A percentile compares a stretch with the other conserved stretches of the same genome.
Evolutionary conservation across 495 filamentous ascomycete species (phyloP).

Genomic region (Pyronema domesticum): DNA sequence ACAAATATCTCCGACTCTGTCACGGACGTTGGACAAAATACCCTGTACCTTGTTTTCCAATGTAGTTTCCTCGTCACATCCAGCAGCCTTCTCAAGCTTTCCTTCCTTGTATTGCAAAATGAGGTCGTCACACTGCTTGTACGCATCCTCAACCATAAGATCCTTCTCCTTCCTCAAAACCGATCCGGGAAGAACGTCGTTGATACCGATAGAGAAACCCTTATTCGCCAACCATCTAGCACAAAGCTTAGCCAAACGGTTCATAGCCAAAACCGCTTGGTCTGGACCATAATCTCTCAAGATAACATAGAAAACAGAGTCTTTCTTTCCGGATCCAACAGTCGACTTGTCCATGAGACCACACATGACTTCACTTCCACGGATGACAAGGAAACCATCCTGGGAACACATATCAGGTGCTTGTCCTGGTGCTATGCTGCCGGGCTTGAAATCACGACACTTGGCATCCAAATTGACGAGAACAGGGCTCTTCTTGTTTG

Average conservation of each 20-base stretch:
- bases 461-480: slow-evolving; percentile 84
- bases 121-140: slow-evolving; percentile 63
- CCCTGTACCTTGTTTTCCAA: slow-evolving; percentile 82
- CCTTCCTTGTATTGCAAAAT: slow-evolving; percentile 63
- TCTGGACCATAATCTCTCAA: slow-evolving; percentile 84
- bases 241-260: slow-evolving; percentile 74
- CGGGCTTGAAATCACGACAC: slow-evolving; percentile 58
- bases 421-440: slow-evolving; percentile 26
- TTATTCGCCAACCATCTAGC: slow-evolving; percentile 74
- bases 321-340: slow-evolving; percentile 90
- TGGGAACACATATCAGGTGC: slow-evolving; percentile 62
- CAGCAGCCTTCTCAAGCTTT: slow-evolving; percentile 62
- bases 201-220: slow-evolving; percentile 91
- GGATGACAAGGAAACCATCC: slow-evolving; percentile 75
- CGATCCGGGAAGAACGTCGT: slow-evolving; percentile 69
- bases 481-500: slow-evolving; percentile 61
- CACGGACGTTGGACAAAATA: slow-evolving; percentile 76
- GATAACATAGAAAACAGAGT: slow-evolving; percentile 92
- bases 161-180: slow-evolving; percentile 52
- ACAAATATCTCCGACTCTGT: slow-evolving; percentile 79
- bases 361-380: slow-evolving; percentile 96
- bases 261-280: slow-evolving; percentile 81
- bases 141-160: slow-evolving; percentile 57
- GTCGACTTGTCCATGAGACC: slow-evolving; percentile 95
- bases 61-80: slow-evolving; percentile 78